Base-by-base conservation (phyloP, 2,329 filamentous ascomycete genomes). In the Fusarium setosum region DNA sequence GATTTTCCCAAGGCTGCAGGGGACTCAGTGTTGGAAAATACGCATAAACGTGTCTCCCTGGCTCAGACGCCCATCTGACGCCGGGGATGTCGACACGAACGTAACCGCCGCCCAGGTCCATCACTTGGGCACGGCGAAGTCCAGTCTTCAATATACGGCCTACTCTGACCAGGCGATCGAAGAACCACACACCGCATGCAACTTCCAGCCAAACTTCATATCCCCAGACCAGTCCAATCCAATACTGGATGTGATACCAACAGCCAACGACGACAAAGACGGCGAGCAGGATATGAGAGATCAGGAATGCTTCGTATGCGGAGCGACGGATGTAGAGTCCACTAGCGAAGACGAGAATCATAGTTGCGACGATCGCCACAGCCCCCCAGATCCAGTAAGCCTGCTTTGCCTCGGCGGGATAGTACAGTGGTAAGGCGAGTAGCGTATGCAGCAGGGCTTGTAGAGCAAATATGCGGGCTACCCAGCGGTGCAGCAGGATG, bases 1-100 rank as follows among this genome's bases (percentile, higher is more conserved):
- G 85, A 42, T 83, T 86, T 68, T 86, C 83, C 84, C 84, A 87
- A 0, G 74, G 66, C 9, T 76, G 73, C 61, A 72, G 67, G 8
- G 21, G 32, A 3, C 55, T 78, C 2, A 85, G 66, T 0, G 79
- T 80, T 0, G 84, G 84, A 65, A 87, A 85, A 68, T 84, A 85
- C 0, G 80, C 72, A 56, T 84, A 86, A 0, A 74, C 79, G 48
- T 83, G 78, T 4, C 75, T 5, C 0, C 47, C 47, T 13, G 47
- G 32, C 5, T 37, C 31, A 5, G 15, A 17, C n/a, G 61, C 67
- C 74, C 76, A 83, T 37, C 76, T 64, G 6, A 81, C 60, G 5
- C 77, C 79, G 2, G 71, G 71, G 12, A 85, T 63, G 53, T 84
- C 80, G 13, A 85, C 67, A 5, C 81, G 75, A 9, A 84, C 64